Conservation (phyloP, 2,329 filamentous ascomycete species). For the Xylaria sp. region DNA sequence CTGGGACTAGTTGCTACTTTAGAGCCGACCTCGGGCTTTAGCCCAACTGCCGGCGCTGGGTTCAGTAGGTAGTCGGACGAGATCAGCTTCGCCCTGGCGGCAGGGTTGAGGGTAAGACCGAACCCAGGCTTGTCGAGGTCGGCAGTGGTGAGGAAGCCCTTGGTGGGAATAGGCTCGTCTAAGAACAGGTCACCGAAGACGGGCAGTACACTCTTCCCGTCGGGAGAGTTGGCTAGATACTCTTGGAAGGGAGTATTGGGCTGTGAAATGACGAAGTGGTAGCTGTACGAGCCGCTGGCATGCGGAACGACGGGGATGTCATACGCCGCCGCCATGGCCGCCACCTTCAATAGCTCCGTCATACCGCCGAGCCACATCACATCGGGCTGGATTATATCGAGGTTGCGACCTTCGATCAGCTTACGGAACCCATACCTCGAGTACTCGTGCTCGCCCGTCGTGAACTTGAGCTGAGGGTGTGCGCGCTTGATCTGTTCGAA, state of each 20-base stretch:
- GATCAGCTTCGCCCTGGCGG: conserved; percentile 76
- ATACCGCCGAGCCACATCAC: conserved; percentile 97
- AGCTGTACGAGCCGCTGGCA: conserved; percentile 92
- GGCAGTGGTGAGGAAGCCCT: conserved; percentile 82
- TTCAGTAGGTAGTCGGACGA: conserved; percentile 78
- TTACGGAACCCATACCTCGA: conserved; percentile 95
- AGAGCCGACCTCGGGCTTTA: conserved; percentile 51
- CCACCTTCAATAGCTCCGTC: conserved; percentile 90
- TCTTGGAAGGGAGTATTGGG: conserved; percentile 95
- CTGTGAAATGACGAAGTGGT: conserved; percentile 95
- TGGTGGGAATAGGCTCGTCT: conserved; percentile 88
- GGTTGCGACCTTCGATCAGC: conserved; percentile 87
- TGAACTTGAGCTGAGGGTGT: conserved; percentile 91
- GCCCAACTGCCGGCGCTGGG: conserved; percentile 66
- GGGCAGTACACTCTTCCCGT: conserved; percentile 88
- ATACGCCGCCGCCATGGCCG: conserved; percentile 90
- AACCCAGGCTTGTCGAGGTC: conserved; percentile 91
- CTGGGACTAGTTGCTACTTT: conserved; percentile 34
- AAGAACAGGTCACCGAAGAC: conserved; percentile 92
- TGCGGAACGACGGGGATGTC: conserved; percentile 97
- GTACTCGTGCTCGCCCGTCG: conserved; percentile 95
- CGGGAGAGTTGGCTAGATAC: conserved; percentile 91
- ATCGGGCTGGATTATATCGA: conserved; percentile 95
- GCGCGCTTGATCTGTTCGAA: conserved; percentile 91
- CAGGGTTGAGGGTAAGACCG: conserved; percentile 86